Conservation (phyloP, 306 rosid species). For the Cicer yamashitae region DNA sequence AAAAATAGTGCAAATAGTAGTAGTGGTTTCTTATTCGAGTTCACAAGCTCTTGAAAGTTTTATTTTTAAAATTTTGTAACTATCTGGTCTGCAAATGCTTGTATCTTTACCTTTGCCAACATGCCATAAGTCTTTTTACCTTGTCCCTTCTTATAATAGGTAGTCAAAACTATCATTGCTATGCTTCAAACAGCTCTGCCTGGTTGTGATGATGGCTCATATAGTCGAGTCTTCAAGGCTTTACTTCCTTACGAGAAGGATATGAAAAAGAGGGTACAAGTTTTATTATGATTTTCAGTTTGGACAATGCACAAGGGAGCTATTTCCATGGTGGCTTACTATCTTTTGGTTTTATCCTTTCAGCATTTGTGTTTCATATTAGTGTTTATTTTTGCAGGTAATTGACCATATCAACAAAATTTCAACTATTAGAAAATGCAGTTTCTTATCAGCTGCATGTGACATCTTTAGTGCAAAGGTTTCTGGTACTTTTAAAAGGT, state of each 20-base stretch:
- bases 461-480: constrained; percentile 87
- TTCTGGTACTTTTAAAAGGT: constrained; percentile 93
- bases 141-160: constrained; percentile 56
- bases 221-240: constrained; percentile 83
- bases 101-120: constrained; percentile 27
- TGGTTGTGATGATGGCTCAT: constrained; percentile 76
- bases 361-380: constrained; percentile 15
- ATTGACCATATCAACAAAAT: constrained; percentile 82
- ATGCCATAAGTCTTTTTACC: constrained; percentile 37
- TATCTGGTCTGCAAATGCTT: constrained; percentile 10
- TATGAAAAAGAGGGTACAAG: constrained; percentile 72
- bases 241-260: constrained; percentile 87
- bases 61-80: constrained; percentile 5
- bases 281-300: constrained; percentile 42
- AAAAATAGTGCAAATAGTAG: not conserved
- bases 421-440: constrained; percentile 74
- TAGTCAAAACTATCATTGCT: constrained; percentile 80
- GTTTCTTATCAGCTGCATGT: constrained; percentile 74
- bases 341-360: constrained; percentile 37
- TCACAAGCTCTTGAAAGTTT: constrained; percentile 35
- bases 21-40: not conserved
- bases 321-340: constrained; percentile 29
- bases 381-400: constrained; percentile 60
- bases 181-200: constrained; percentile 79
- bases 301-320: constrained; percentile 20